Percentiles rank a stretch among this genome's conserved stretches.
These are phyloP conservation scores for Coemansia sp. DNA, from an alignment of 192 early-diverging fungal species.

Conservation along the genomic window DNA sequence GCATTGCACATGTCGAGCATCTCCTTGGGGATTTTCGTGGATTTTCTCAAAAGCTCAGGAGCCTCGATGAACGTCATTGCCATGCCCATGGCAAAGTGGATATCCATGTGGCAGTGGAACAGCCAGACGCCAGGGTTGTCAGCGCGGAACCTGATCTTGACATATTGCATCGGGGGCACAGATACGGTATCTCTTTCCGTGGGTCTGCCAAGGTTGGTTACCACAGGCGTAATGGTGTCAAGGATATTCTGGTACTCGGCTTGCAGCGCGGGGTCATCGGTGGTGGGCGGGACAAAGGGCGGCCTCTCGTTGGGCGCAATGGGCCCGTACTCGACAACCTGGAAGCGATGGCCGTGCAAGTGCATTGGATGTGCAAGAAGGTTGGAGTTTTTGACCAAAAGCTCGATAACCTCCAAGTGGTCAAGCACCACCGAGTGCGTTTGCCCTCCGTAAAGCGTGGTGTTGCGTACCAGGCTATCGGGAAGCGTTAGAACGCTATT, in stretches of 20 bases:
- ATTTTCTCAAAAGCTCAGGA: conserved; percentile 55
- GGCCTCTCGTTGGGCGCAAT: conserved; percentile 10
- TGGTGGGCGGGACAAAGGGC: not conserved
- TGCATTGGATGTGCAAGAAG: conserved; percentile 68
- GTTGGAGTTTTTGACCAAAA: conserved; percentile 69
- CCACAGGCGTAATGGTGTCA: not conserved
- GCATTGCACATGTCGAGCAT: conserved; percentile 59
- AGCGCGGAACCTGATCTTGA: conserved; percentile 67
- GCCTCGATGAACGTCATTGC: conserved; percentile 68
- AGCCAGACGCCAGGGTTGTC: conserved; percentile 80
- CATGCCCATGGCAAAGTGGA: conserved; percentile 64
- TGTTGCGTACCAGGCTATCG: conserved; percentile 47
- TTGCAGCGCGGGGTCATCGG: not conserved
- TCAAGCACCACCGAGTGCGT: conserved; percentile 61
- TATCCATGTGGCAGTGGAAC: conserved; percentile 74
- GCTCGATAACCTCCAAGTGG: conserved; percentile 62
- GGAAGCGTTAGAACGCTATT: conserved; percentile 59
- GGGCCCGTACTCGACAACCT: conserved; percentile 63
- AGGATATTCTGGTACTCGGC: not conserved
- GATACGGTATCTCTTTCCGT: conserved; percentile 68
- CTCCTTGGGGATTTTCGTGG: conserved; percentile 25
- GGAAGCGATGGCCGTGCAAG: conserved; percentile 77
- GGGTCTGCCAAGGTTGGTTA: conserved; percentile 9
- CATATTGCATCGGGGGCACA: conserved; percentile 58
- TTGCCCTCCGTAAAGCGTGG: conserved; percentile 61